Evolutionary conservation across 2,329 filamentous ascomycete species (phyloP).

Genomic region (Sordariomycetes sp.): DNA sequence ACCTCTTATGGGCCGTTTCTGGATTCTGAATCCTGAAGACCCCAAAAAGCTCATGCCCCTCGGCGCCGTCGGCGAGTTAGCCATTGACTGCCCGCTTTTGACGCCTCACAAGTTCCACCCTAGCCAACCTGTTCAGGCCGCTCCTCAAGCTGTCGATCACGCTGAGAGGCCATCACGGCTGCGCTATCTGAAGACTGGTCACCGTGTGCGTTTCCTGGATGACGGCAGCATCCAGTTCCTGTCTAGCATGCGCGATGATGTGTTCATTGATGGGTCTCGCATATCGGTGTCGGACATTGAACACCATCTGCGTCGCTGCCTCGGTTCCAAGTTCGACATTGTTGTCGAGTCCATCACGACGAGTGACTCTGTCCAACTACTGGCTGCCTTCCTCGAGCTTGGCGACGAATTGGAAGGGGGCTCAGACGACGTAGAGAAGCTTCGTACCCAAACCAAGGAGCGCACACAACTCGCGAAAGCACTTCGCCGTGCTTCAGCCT

Average conservation of each 20-base stretch:
- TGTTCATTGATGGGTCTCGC: slow-evolving; percentile 25
- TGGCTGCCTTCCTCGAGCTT: slow-evolving; percentile 41
- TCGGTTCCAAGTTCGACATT: slow-evolving; percentile 37
- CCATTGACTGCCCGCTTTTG: slow-evolving; percentile 41
- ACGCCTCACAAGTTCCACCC: slow-evolving; percentile 24
- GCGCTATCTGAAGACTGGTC: slow-evolving; percentile 39
- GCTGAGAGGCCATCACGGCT: slow-evolving; percentile 16
- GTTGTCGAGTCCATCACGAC: slow-evolving; percentile 38
- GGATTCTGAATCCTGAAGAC: slow-evolving; percentile 44
- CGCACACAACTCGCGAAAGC: slow-evolving; percentile 15
- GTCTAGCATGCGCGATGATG: slow-evolving; percentile 30
- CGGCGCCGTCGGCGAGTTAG: slow-evolving; percentile 47
- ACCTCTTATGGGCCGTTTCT: slow-evolving; percentile 38
- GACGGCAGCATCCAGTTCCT: slow-evolving; percentile 39
- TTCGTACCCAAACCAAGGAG: slow-evolving; percentile 30
- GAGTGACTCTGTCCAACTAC: slow-evolving; percentile 27
- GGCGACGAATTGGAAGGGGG: slow-evolving; percentile 27
- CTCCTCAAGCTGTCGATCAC: slow-evolving; percentile 4
- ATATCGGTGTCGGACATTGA: slow-evolving; percentile 36
- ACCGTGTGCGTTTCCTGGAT: slow-evolving; percentile 38
- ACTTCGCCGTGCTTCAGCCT: slow-evolving; percentile 15
- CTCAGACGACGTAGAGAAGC: slow-evolving; percentile 24
- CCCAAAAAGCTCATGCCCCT: slow-evolving; percentile 40
- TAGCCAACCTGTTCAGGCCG: slow-evolving; percentile 12
- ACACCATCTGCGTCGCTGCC: slow-evolving; percentile 32